Conservation (phyloP, 2,329 filamentous ascomycete genomes). For the Coniochaeta sp. region DNA sequence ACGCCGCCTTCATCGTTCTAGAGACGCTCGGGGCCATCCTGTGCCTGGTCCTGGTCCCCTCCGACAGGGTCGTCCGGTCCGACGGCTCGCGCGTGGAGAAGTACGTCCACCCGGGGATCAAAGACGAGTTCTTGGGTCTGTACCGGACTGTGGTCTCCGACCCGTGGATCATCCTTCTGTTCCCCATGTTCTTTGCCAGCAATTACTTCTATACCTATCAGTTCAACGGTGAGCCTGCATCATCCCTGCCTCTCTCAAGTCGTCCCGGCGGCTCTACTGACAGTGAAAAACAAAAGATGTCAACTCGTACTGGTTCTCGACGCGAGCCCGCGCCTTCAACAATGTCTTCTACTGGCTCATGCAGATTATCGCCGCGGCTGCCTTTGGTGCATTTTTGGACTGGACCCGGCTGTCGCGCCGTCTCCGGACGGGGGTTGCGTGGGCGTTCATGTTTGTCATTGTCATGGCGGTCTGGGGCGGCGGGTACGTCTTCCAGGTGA, state of each 20-base stretch:
- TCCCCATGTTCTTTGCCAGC: constrained; percentile 74
- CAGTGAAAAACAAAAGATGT: constrained; percentile 47
- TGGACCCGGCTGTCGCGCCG: constrained; percentile 38
- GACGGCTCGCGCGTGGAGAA: constrained; percentile 12
- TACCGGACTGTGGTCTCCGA: constrained; percentile 4
- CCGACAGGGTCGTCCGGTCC: constrained; percentile 11
- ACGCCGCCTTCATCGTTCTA: constrained; percentile 18
- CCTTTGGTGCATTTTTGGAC: constrained; percentile 54
- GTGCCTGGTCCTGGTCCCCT: constrained; percentile 10
- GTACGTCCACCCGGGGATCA: constrained; percentile 8
- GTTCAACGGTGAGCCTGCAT: constrained; percentile 45
- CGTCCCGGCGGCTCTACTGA: background rate
- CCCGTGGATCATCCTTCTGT: constrained; percentile 54
- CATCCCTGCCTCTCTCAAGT: background rate
- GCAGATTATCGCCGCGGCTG: constrained; percentile 68
- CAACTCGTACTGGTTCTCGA: constrained; percentile 54
- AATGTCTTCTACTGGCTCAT: constrained; percentile 70
- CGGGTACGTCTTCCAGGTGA: constrained; percentile 60
- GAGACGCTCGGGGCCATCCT: constrained; percentile 11
- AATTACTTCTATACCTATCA: constrained; percentile 82
- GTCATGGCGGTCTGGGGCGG: constrained; percentile 76
- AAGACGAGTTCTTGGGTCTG: constrained; percentile 9
- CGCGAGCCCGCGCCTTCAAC: constrained; percentile 67
- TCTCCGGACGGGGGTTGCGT: constrained; percentile 57
- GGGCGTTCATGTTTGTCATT: constrained; percentile 54